Evolutionary conservation across 495 filamentous ascomycete genomes (phyloP).

Genomic region (Chaetomium fimeti): DNA sequence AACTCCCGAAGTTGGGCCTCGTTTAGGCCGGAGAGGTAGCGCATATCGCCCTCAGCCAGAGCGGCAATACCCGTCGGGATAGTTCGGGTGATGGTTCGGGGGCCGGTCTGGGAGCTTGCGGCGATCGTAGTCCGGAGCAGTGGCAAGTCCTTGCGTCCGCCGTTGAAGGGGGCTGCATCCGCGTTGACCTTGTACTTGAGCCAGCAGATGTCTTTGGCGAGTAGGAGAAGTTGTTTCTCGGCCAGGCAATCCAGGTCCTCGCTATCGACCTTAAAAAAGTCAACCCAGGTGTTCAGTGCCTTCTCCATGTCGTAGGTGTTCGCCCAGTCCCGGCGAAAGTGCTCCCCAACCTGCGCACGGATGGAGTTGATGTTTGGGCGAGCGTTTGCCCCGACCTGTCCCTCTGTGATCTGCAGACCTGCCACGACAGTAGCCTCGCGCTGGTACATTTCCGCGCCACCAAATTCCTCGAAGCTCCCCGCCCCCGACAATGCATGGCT

Average conservation of each 20-base stretch:
- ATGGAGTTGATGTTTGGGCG: background rate
- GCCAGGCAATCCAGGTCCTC: background rate
- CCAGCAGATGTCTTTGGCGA: constrained; percentile 18
- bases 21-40: background rate
- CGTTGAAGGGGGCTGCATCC: background rate
- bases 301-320: background rate
- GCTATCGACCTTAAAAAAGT: constrained; percentile 12
- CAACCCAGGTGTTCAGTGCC: constrained; percentile 20
- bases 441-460: background rate
- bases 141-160: background rate
- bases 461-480: background rate
- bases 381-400: background rate
- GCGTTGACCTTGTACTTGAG: constrained; percentile 10
- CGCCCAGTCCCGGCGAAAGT: constrained; percentile 4
- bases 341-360: background rate
- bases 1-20: background rate
- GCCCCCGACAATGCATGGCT: background rate
- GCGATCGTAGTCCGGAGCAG: background rate
- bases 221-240: background rate
- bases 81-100: background rate
- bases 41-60: background rate
- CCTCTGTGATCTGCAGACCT: background rate
- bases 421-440: constrained; percentile 7
- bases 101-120: background rate
- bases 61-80: background rate